Conservation (phyloP, 2,329 filamentous ascomycete species). For the Emericellopsis atlantica region DNA sequence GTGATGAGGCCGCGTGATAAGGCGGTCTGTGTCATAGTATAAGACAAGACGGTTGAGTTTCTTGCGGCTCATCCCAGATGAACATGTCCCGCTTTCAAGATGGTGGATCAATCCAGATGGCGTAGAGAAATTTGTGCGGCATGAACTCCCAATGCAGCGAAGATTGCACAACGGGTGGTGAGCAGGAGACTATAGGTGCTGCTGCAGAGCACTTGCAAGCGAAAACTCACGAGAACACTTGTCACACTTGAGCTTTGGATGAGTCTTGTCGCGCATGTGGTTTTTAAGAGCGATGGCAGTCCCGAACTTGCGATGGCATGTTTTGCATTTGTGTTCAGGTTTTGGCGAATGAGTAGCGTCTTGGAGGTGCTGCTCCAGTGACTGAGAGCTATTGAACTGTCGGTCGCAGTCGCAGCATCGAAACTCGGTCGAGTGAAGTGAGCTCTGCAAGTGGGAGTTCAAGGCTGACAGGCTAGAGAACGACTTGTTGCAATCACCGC, state of each 20-base stretch:
- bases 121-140: constrained; percentile 3
- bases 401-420: constrained; percentile 3
- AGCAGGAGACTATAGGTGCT: neutral
- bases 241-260: neutral
- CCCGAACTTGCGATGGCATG: neutral
- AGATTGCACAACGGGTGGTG: constrained; percentile 5
- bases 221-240: neutral
- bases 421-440: constrained; percentile 1
- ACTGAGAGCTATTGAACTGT: neutral
- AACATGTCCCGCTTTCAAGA: constrained; percentile 6
- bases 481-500: neutral
- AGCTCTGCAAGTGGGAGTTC: neutral
- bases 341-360: neutral
- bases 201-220: neutral
- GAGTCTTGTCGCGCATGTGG: too few relatives aligned
- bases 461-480: neutral
- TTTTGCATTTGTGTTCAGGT: too few relatives aligned
- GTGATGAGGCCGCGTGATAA: neutral
- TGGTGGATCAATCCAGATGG: constrained; percentile 7
- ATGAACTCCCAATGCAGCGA: constrained; percentile 4
- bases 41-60: neutral
- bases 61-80: constrained; percentile 5
- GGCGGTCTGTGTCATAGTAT: neutral
- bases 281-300: neutral
- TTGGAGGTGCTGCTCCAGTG: constrained; percentile 1